A percentile compares a stretch with the other conserved stretches of the same genome.
Evolutionary conservation across 345 rosid genomes (phyloP).

Genomic region (Populus euphratica): DNA sequence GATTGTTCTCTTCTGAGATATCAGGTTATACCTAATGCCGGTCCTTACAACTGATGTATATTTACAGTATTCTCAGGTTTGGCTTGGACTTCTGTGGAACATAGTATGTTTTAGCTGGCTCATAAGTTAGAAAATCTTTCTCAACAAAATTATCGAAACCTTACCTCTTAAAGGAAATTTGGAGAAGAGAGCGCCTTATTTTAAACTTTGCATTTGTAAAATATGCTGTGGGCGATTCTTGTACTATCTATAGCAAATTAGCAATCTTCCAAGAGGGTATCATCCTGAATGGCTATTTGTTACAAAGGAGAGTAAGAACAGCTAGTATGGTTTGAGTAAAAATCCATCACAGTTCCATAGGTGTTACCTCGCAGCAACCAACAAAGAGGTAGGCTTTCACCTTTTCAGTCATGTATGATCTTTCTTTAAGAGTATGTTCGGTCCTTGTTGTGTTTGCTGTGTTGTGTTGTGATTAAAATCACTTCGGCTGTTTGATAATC

Average conservation of each 20-base stretch:
- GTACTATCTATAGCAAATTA: not conserved
- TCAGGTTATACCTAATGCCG: not conserved
- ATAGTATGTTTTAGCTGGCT: not conserved
- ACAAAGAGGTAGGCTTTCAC: too few species aligned
- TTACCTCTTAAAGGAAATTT: not conserved
- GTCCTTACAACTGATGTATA: slow-evolving; percentile 20
- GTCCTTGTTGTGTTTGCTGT: too few species aligned
- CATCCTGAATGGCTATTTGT: too few species aligned
- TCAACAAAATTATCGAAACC: not conserved
- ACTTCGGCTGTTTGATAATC: too few species aligned
- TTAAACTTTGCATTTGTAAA: not conserved
- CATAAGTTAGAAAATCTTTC: not conserved
- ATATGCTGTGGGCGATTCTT: not conserved
- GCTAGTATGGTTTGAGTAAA: too few species aligned
- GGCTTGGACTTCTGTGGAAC: not conserved
- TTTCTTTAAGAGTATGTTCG: too few species aligned
- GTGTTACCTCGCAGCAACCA: too few species aligned
- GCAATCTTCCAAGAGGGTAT: not conserved
- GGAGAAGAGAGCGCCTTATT: not conserved
- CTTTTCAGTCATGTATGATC: too few species aligned
- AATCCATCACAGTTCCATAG: too few species aligned
- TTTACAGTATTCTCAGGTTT: slow-evolving; percentile 2
- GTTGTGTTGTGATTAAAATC: too few species aligned
- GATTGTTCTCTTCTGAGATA: slow-evolving; percentile 4
- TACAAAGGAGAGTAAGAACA: too few species aligned